phyloP scores from a whole-genome alignment of 495 filamentous ascomycete species.

The Tetracladium setigerum region DNA sequence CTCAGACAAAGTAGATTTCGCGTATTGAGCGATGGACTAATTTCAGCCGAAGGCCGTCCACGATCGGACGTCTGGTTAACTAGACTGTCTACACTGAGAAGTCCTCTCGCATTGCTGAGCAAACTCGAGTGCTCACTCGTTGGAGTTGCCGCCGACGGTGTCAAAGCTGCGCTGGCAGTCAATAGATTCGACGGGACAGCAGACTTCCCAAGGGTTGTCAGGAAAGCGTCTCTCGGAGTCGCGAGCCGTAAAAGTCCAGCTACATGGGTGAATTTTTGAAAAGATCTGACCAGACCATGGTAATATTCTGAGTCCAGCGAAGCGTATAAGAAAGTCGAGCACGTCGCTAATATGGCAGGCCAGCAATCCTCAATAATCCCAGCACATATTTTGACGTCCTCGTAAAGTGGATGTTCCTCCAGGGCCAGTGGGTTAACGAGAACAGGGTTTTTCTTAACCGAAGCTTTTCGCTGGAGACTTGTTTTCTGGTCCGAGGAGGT shows the following conservation, averaged over 20 bases:
- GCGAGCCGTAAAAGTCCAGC: constrained; percentile 76
- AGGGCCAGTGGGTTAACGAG: constrained; percentile 75
- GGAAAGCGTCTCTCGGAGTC: constrained; percentile 87
- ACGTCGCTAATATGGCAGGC: constrained; percentile 90
- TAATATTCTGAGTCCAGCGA: constrained; percentile 92
- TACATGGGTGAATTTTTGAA: constrained; percentile 94
- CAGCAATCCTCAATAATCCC: constrained; percentile 85
- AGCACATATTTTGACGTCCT: constrained; percentile 66
- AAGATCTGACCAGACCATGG: constrained; percentile 82
- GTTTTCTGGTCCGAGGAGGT: constrained; percentile 32
- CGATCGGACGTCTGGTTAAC: constrained; percentile 43
- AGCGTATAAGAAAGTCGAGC: constrained; percentile 89
- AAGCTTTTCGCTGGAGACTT: constrained; percentile 34
- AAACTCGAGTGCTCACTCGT: constrained; percentile 43
- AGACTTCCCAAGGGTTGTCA: constrained; percentile 88
- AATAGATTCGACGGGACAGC: constrained; percentile 75
- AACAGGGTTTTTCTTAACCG: constrained; percentile 51
- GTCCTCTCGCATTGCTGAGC: constrained; percentile 53
- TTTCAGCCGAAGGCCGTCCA: constrained; percentile 43
- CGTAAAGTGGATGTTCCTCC: constrained; percentile 59
- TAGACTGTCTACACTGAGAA: constrained; percentile 57
- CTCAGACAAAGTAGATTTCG: constrained; percentile 85
- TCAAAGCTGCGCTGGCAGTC: constrained; percentile 41
- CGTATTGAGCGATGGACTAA: constrained; percentile 58
- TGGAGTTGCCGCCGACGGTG: constrained; percentile 32